Evolutionary conservation across 2,329 filamentous ascomycete species (phyloP).

Genomic region (Trichoderma semiorbis): DNA sequence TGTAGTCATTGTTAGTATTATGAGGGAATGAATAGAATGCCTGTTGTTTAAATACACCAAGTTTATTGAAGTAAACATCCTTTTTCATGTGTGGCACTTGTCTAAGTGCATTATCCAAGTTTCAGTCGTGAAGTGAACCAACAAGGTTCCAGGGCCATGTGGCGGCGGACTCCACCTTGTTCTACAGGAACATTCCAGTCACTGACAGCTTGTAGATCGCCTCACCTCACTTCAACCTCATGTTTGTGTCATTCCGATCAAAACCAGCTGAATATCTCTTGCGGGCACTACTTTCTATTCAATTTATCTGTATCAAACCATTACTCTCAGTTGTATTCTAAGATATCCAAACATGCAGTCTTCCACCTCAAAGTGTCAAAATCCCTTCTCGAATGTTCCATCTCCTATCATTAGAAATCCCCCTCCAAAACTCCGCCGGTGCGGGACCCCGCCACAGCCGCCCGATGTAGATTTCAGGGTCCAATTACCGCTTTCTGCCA

Average conservation of each 20-base stretch:
- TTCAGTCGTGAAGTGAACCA: no score
- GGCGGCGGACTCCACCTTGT: not conserved
- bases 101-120: not conserved
- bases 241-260: not conserved
- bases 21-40: not conserved
- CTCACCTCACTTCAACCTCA: not conserved
- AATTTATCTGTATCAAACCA: fast-evolving
- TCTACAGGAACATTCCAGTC: not conserved
- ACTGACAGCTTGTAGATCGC: not conserved
- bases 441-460: not conserved
- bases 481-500: not conserved
- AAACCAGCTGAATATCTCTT: not conserved
- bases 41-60: not conserved
- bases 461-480: constrained; percentile 2
- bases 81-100: not conserved
- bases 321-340: fast-evolving
- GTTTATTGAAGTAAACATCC: not conserved
- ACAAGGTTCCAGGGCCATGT: not conserved
- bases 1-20: not conserved
- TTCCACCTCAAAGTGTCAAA: not conserved
- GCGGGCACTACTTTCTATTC: not conserved
- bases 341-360: not conserved
- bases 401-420: constrained; percentile 13
- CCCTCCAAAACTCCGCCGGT: not conserved
- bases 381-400: constrained; percentile 13